Percentiles rank a stretch among this genome's conserved stretches.
phyloP scores from a whole-genome alignment of 2,329 filamentous ascomycete genomes.

The Sclerotinia subarctica region DNA sequence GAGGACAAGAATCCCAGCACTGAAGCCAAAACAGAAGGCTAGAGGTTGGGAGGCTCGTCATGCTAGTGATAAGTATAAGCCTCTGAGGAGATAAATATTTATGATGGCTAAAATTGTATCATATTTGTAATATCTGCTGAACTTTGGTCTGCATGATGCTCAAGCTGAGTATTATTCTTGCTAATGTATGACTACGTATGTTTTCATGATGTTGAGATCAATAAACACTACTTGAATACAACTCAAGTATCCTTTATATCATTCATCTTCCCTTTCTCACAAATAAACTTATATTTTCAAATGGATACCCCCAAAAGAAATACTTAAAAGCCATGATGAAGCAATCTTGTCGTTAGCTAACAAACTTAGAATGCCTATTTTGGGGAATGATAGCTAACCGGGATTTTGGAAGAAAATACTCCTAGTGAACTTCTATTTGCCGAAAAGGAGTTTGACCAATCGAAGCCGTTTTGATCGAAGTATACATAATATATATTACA shows the following conservation, averaged over 20 bases:
- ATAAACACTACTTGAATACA: not conserved
- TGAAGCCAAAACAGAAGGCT: slow-evolving; percentile 59
- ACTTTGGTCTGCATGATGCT: not conserved
- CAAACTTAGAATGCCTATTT: not conserved
- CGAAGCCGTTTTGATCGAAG: too few species aligned
- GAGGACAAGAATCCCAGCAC: slow-evolving; percentile 68
- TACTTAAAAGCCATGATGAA: too few species aligned
- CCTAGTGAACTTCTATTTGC: not conserved
- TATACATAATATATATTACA: too few species aligned
- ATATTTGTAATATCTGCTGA: slow-evolving; percentile 16
- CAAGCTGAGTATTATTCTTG: not conserved
- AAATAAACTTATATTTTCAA: too few species aligned
- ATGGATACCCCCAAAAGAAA: too few species aligned
- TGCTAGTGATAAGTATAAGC: slow-evolving; percentile 61
- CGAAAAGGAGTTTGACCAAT: too few species aligned
- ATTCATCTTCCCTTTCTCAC: not conserved
- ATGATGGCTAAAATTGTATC: slow-evolving; percentile 22
- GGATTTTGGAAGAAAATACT: not conserved
- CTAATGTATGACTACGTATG: not conserved
- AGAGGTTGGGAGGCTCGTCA: slow-evolving; percentile 66
- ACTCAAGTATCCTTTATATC: too few species aligned
- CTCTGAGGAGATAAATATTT: slow-evolving; percentile 34
- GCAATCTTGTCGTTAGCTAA: not conserved
- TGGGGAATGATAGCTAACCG: not conserved
- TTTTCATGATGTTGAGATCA: not conserved